Evolutionary conservation across 73 alveolate genomes (phyloP).

Genomic region (Paramecium primaurelia): DNA sequence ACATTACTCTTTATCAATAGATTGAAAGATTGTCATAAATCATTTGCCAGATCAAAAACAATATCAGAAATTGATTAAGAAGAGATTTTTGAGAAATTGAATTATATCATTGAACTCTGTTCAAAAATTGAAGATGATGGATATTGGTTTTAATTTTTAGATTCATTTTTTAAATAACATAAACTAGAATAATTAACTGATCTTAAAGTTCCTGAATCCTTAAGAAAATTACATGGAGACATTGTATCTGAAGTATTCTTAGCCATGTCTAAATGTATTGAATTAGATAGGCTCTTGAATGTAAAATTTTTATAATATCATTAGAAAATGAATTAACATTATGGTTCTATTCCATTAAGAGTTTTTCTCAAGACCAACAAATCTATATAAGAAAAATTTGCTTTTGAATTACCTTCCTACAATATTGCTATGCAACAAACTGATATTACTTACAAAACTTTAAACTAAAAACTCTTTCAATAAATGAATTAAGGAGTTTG

Average conservation of each 20-base stretch:
- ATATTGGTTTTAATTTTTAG: constrained; percentile 34
- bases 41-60: neutral
- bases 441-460: neutral
- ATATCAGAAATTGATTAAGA: neutral
- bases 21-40: constrained; percentile 28
- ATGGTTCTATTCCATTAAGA: constrained; percentile 32
- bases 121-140: neutral
- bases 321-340: constrained; percentile 11
- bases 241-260: constrained; percentile 10
- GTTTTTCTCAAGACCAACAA: neutral
- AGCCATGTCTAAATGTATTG: constrained; percentile 8
- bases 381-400: neutral
- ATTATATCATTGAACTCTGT: neutral
- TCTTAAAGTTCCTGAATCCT: neutral
- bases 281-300: neutral
- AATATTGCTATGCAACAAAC: neutral
- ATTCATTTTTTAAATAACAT: neutral
- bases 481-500: neutral
- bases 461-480: neutral
- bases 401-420: neutral
- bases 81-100: neutral
- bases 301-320: neutral
- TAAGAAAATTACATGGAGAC: constrained; percentile 11
- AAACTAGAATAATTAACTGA: neutral
- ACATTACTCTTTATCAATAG: neutral